Percentiles rank a stretch among this genome's conserved stretches.
Evolutionary conservation across 495 filamentous ascomycete species (phyloP).

Genomic region (Platismatia glauca): DNA sequence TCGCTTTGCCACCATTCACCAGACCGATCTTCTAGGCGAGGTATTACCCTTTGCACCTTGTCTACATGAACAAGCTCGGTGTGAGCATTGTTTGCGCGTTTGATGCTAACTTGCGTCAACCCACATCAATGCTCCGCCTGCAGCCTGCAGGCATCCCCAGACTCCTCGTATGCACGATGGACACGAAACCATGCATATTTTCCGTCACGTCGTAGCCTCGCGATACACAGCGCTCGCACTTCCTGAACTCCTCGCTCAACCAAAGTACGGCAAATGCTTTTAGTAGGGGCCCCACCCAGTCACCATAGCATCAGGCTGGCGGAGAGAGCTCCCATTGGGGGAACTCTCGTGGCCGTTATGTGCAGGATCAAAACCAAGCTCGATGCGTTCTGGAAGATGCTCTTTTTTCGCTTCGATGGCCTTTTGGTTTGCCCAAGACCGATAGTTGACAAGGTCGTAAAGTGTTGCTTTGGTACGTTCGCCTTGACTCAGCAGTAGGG

Average conservation of each 20-base stretch:
- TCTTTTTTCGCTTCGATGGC: conserved; percentile 64
- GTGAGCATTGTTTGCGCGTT: not conserved
- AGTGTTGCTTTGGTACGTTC: conserved; percentile 71
- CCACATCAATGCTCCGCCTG: not conserved
- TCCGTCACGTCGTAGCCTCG: conserved; percentile 6
- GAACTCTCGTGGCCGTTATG: conserved; percentile 12
- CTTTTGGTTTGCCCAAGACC: conserved; percentile 76
- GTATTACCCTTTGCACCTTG: not conserved
- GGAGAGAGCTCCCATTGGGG: conserved; percentile 13
- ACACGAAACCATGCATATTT: not conserved
- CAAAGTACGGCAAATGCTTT: conserved; percentile 7
- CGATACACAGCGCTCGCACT: not conserved
- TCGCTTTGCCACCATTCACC: not conserved
- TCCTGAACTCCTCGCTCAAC: conserved; percentile 20
- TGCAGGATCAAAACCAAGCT: conserved; percentile 52
- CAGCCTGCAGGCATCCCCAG: no score
- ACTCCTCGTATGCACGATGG: not conserved
- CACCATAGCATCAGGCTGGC: conserved; percentile 14
- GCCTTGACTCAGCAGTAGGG: conserved; percentile 64
- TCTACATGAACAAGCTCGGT: not conserved
- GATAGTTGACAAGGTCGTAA: conserved; percentile 64
- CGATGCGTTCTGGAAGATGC: conserved; percentile 62
- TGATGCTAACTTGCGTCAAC: not conserved
- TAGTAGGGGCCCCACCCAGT: conserved; percentile 16
- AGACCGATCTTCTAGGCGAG: not conserved